Conservation (phyloP, 768 basidiomycete species). For the Termitomyces sp. region DNA sequence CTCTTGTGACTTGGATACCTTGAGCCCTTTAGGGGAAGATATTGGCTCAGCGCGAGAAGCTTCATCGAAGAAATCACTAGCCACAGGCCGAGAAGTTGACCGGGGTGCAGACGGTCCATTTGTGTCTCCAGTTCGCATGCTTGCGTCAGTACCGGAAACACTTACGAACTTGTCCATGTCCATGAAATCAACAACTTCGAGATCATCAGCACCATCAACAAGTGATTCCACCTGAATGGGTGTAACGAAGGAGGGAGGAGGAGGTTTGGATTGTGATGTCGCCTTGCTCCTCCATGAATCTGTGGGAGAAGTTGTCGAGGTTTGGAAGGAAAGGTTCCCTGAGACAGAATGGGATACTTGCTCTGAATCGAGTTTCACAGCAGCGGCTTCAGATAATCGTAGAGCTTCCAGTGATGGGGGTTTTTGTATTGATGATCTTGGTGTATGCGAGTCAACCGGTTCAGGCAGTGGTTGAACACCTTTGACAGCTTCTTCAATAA, state of each 20-base stretch:
- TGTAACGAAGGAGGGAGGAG: constrained; percentile 27
- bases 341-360: neutral
- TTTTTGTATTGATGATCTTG: constrained; percentile 18
- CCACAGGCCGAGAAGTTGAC: constrained; percentile 46
- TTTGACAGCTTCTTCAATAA: constrained; percentile 47
- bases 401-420: constrained; percentile 31
- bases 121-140: constrained; percentile 17
- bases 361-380: neutral
- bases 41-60: constrained; percentile 5
- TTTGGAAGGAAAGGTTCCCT: constrained; percentile 17
- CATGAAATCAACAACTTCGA: constrained; percentile 79
- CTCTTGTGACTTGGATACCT: constrained; percentile 21
- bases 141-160: constrained; percentile 23
- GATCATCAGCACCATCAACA: constrained; percentile 46
- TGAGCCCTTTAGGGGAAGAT: constrained; percentile 31
- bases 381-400: constrained; percentile 20
- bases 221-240: constrained; percentile 40
- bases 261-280: constrained; percentile 7
- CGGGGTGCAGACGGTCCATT: constrained; percentile 8
- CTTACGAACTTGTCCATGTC: constrained; percentile 72
- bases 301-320: constrained; percentile 24
- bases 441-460: neutral
- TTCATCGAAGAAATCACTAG: constrained; percentile 76
- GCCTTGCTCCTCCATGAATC: constrained; percentile 67
- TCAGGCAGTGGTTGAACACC: constrained; percentile 11